phyloP scores from a whole-genome alignment of 1,284 basidiomycete genomes.

The Irpex rosettiformis region DNA sequence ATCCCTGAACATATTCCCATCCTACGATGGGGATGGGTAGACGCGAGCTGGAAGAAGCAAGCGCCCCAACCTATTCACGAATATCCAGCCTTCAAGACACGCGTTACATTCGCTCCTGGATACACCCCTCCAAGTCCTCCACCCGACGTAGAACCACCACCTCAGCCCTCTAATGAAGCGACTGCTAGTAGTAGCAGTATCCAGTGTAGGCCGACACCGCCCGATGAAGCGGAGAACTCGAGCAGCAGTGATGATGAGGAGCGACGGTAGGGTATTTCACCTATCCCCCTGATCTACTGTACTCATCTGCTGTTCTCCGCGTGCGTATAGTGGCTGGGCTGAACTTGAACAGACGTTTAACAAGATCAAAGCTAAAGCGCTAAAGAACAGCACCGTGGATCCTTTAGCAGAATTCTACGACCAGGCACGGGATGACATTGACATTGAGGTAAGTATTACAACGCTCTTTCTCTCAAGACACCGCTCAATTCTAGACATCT shows the following conservation, averaged over 20 bases:
- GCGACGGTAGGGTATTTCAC: not conserved
- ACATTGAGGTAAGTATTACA: conserved; percentile 35
- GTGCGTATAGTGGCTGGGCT: not conserved
- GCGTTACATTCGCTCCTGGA: conserved; percentile 1
- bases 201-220: not conserved
- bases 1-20: conserved; percentile 62
- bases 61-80: conserved; percentile 5
- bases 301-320: not conserved
- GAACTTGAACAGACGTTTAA: not conserved
- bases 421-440: conserved; percentile 45
- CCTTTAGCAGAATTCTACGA: conserved; percentile 62
- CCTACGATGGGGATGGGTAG: conserved; percentile 60
- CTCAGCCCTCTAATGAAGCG: not conserved
- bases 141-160: not conserved
- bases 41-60: conserved; percentile 18
- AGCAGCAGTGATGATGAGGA: not conserved
- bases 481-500: not conserved
- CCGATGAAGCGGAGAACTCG: not conserved
- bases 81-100: conserved; percentile 6
- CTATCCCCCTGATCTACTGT: not conserved
- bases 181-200: not conserved
- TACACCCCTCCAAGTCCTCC: not conserved
- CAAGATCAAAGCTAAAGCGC: not conserved
- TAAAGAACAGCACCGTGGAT: conserved; percentile 32
- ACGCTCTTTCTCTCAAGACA: not conserved